Percentiles rank a stretch among this genome's conserved stretches.
Evolutionary conservation across 176 grass and related monocot species (phyloP).

Genomic region (Bromus sterilis): DNA sequence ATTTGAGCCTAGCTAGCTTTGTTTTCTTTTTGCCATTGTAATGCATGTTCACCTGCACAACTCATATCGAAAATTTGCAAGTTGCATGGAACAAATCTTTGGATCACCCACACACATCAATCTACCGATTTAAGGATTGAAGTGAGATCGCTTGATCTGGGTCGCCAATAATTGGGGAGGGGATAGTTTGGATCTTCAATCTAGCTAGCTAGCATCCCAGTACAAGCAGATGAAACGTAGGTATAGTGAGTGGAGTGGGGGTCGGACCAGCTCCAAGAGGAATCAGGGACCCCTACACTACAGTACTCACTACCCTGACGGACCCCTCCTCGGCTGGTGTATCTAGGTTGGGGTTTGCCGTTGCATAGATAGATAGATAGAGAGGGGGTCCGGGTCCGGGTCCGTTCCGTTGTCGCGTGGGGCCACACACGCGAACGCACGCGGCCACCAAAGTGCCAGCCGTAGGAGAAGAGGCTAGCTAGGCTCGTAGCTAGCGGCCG

Average conservation of each 20-base stretch:
- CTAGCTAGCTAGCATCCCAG: no score
- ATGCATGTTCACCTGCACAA: no score
- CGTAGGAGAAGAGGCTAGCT: no score
- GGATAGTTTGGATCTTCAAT: neutral
- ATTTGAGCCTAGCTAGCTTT: neutral
- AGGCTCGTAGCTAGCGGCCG: neutral
- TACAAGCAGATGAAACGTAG: neutral
- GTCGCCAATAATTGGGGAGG: neutral
- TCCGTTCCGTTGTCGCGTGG: neutral
- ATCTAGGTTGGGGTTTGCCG: neutral
- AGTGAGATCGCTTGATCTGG: neutral
- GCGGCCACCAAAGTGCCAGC: neutral
- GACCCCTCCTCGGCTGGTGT: neutral
- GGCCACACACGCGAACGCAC: slow-evolving; percentile 24
- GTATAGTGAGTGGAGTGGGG: no score
- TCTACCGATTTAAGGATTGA: no score
- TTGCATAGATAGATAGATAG: no score
- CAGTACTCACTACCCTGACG: neutral
- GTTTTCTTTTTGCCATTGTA: neutral
- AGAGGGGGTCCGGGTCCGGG: neutral
- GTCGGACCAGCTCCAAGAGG: no score
- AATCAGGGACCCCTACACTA: slow-evolving; percentile 16
- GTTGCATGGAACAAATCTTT: no score
- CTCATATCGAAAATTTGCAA: no score
- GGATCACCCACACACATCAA: no score